A percentile compares a stretch with the other conserved stretches of the same genome.
Evolutionary conservation across 805 yeast species (phyloP).

Genomic region (Osmozyma mogii): DNA sequence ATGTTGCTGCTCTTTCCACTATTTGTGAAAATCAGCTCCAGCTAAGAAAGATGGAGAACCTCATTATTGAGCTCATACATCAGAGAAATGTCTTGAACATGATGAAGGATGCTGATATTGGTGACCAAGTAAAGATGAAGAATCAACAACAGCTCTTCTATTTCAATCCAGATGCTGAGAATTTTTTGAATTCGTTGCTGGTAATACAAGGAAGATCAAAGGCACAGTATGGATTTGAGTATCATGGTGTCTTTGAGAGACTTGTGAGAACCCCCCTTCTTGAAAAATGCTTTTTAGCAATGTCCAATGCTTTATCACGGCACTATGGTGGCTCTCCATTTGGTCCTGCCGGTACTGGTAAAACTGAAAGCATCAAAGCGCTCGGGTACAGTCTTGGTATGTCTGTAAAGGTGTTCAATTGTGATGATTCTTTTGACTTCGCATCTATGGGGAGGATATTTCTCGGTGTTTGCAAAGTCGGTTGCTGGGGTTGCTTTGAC

Average conservation of each 20-base stretch:
- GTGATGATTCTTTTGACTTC: slow-evolving; percentile 84
- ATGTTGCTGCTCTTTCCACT: slow-evolving; percentile 1
- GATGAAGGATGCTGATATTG: slow-evolving; percentile 3
- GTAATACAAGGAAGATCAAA: slow-evolving; percentile 47
- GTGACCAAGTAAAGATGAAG: slow-evolving; percentile 35
- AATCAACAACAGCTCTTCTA: slow-evolving; percentile 44
- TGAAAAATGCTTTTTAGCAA: slow-evolving; percentile 52
- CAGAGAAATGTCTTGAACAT: slow-evolving; percentile 37
- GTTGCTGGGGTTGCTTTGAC: slow-evolving; percentile 95
- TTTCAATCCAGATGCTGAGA: slow-evolving; percentile 15
- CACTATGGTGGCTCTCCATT: slow-evolving; percentile 82
- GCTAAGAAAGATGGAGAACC: slow-evolving; percentile 44
- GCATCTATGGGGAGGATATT: slow-evolving; percentile 71
- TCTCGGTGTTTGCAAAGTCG: slow-evolving; percentile 71
- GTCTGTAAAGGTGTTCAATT: slow-evolving; percentile 78
- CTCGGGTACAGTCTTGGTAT: slow-evolving; percentile 73
- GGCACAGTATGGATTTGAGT: slow-evolving; percentile 72
- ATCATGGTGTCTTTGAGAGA: slow-evolving; percentile 64
- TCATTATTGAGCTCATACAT: slow-evolving; percentile 64
- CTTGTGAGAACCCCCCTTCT: slow-evolving; percentile 73
- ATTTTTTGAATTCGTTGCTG: slow-evolving; percentile 25
- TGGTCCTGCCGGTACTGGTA: slow-evolving; percentile 98
- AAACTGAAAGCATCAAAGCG: slow-evolving; percentile 85
- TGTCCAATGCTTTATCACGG: slow-evolving; percentile 69
- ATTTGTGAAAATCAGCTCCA: slow-evolving; percentile 14